A percentile compares a stretch with the other conserved stretches of the same genome.
These are phyloP conservation scores for Colletotrichum filicis DNA, from an alignment of 2,329 filamentous ascomycete species.

Conservation along the genomic window DNA sequence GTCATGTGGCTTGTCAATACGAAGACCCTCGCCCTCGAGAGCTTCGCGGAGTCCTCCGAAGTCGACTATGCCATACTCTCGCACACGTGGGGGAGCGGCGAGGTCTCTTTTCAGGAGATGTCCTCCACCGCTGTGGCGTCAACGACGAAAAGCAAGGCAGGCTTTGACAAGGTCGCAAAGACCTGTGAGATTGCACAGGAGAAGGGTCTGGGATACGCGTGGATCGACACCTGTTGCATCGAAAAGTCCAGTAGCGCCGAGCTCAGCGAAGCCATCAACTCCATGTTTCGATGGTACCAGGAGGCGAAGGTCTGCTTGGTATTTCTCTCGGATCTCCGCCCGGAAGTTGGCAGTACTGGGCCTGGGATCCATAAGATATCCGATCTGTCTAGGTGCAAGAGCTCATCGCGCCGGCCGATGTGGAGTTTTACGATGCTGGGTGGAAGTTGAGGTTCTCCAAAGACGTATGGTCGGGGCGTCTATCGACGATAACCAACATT, in stretches of 20 bases:
- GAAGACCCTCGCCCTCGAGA: constrained; percentile 20
- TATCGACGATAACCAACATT: constrained; percentile 9
- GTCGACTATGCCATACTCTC: constrained; percentile 41
- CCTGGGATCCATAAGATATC: neutral
- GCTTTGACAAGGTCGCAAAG: constrained; percentile 30
- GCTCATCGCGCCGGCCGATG: constrained; percentile 33
- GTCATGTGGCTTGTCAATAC: constrained; percentile 38
- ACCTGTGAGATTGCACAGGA: constrained; percentile 24
- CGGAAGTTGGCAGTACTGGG: neutral
- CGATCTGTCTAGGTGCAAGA: constrained; percentile 26
- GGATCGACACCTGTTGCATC: constrained; percentile 43
- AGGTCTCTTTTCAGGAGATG: constrained; percentile 40
- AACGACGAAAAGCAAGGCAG: neutral
- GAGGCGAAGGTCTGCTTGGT: constrained; percentile 36
- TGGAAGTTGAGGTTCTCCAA: constrained; percentile 34
- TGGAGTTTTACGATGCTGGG: constrained; percentile 34
- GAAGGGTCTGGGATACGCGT: constrained; percentile 32
- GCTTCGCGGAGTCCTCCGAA: constrained; percentile 35
- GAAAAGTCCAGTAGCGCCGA: constrained; percentile 41
- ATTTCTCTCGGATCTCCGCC: constrained; percentile 35
- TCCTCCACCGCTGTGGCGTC: neutral
- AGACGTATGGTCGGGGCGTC: neutral
- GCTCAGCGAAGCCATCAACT: constrained; percentile 38
- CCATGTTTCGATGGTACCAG: constrained; percentile 39
- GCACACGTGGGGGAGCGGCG: constrained; percentile 41